A percentile compares a stretch with the other conserved stretches of the same genome.
phyloP scores from a whole-genome alignment of 2,329 filamentous ascomycete species.

The Penicillium sp. region DNA sequence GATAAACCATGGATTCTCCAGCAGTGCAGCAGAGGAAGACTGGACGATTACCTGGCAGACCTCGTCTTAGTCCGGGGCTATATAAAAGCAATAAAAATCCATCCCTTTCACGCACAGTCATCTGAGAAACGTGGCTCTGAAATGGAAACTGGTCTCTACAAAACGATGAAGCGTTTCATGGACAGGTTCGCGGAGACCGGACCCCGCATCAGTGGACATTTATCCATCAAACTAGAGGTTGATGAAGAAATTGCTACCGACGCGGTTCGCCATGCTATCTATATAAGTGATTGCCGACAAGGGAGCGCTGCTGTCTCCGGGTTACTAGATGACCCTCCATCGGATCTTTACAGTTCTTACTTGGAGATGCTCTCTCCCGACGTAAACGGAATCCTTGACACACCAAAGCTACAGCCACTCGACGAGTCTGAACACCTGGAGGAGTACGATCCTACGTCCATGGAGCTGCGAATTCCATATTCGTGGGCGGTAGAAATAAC shows the following conservation, averaged over 20 bases:
- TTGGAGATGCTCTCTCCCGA: conserved; percentile 17
- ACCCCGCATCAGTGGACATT: conserved; percentile 60
- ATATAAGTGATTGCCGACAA: conserved; percentile 30
- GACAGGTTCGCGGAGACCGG: conserved; percentile 52
- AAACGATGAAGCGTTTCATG: conserved; percentile 64
- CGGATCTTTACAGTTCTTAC: conserved; percentile 25
- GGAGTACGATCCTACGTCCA: not conserved
- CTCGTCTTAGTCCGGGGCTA: conserved; percentile 62
- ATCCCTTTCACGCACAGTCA: conserved; percentile 60
- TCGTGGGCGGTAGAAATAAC: not conserved
- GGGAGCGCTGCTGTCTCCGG: conserved; percentile 24
- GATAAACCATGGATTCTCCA: conserved; percentile 63
- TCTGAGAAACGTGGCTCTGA: conserved; percentile 59
- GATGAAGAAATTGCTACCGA: conserved; percentile 38
- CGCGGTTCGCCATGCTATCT: conserved; percentile 30
- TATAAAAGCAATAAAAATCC: conserved; percentile 64
- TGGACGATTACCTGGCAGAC: conserved; percentile 68
- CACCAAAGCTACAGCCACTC: conserved; percentile 7
- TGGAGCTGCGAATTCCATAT: not conserved
- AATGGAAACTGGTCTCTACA: conserved; percentile 50
- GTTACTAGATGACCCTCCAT: conserved; percentile 24
- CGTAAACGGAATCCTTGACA: conserved; percentile 13
- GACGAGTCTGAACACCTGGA: not conserved
- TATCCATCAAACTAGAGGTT: conserved; percentile 69
- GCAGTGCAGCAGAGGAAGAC: conserved; percentile 61